These are phyloP conservation scores for Trypanosoma brucei DNA, from an alignment of 208 protist genomes.

Conservation along the genomic window DNA sequence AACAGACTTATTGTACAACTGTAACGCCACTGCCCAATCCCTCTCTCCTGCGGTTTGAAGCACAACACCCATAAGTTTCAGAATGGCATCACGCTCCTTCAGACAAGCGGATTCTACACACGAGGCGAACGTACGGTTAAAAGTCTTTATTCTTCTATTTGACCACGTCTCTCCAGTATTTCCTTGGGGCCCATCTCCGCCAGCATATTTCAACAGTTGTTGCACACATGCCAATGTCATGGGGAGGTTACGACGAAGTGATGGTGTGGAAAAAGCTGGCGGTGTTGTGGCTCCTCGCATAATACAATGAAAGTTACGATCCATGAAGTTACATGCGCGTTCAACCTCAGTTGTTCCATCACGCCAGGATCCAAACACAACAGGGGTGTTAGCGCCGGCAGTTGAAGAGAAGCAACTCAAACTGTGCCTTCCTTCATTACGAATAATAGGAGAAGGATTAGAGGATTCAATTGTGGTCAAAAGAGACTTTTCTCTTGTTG, in stretches of 20 bases:
- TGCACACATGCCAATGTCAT: slow-evolving; percentile 2
- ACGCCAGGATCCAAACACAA: slow-evolving; percentile 22
- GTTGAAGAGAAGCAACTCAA: background rate
- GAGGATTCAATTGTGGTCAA: slow-evolving; percentile 4
- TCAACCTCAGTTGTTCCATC: slow-evolving; percentile 12
- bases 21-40: slow-evolving; percentile 2
- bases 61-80: slow-evolving; percentile 8
- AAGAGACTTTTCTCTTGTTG: slow-evolving; percentile 4
- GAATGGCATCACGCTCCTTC: background rate
- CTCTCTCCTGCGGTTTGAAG: slow-evolving; percentile 2
- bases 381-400: background rate
- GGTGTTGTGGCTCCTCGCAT: slow-evolving; percentile 27
- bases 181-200: background rate
- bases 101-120: slow-evolving; percentile 5
- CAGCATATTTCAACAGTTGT: background rate
- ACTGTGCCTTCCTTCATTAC: too few relatives aligned
- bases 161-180: background rate
- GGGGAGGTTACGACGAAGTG: slow-evolving; percentile 9
- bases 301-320: slow-evolving; percentile 26
- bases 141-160: background rate
- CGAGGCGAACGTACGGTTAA: slow-evolving; percentile 1
- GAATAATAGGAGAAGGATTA: background rate
- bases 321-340: slow-evolving; percentile 10
- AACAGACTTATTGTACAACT: slow-evolving; percentile 6
- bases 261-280: slow-evolving; percentile 16